Evolutionary conservation across 1,139 yeast species (phyloP), one percentile per base, ranked within the genome.

Genomic region (Starmera stellimalicola): DNA sequence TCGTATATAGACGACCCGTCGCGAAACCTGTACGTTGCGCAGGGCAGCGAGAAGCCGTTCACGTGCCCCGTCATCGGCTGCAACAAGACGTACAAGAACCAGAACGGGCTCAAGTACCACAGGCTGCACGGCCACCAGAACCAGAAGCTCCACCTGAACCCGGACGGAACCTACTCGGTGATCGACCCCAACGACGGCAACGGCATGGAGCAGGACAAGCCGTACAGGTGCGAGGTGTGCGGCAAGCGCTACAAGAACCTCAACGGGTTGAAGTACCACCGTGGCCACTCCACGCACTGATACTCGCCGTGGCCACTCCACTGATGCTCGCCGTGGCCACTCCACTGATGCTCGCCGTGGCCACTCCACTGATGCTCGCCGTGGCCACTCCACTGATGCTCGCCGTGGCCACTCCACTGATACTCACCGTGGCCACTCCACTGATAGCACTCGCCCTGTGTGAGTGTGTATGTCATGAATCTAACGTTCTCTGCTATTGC

Each of bases 41-140:
- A 88, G 57, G 91, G 83, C 40, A 95, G 87, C 49, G 85, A 85
- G 55, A 81, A 91, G 57, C 98, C 99, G 16, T 91, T 82, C 65
- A 87, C 82, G 57, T 91, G 99, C 62, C 98, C 97, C 1, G 98
- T 91, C 27, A 83, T 87, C 52, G 98, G 98, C 6, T 91, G 99
- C 60, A 97, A 88, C 50, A 91, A 91, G 65, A 88, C 93, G 25
- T 91, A 91, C 61, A 91, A 91, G 65, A 91, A 91, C 58, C 98
- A 91, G 61, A 91, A 91, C 54, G 99, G 99, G 11, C 69, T 91
- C 52, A 91, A 91, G 57, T 91, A 91, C 60, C 99, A 91, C 60
- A 72, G 95, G 45, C 65, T 84, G 44, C 99, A 91, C 57, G 99
- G 99, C 32, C 98, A 91, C 58, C 96, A 87, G 60, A 88, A 91